Conservation (phyloP, 768 basidiomycete species). For the Trametes maxima region DNA sequence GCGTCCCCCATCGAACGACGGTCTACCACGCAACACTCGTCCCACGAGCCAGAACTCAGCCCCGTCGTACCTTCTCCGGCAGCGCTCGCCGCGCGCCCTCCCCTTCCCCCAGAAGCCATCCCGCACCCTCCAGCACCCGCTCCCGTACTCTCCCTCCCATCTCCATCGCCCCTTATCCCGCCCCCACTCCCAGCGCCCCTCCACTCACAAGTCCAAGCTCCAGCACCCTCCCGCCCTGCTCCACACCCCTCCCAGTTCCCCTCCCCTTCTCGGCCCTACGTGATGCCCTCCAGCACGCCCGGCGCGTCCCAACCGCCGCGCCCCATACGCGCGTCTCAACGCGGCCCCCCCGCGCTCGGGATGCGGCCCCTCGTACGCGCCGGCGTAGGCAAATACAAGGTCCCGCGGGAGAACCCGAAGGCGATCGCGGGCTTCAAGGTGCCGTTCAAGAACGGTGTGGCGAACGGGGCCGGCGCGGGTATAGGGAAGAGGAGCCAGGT, state of each 20-base stretch:
- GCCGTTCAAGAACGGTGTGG: slow-evolving; percentile 7
- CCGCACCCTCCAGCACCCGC: neutral
- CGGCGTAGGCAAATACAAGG: neutral
- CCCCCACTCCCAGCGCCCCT: neutral
- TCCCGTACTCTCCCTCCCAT: neutral
- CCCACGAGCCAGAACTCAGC: neutral
- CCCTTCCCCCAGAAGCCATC: neutral
- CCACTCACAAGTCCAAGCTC: neutral
- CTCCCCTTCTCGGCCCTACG: slow-evolving; percentile 7
- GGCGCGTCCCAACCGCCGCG: neutral
- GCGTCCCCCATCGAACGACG: neutral
- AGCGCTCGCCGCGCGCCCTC: neutral
- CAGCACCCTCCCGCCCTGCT: neutral
- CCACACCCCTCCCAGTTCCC: neutral
- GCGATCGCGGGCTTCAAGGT: neutral
- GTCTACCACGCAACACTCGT: neutral
- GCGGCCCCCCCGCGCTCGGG: slow-evolving; percentile 2
- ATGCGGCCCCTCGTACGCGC: neutral
- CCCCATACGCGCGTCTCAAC: neutral
- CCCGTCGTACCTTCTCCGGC: slow-evolving; percentile 1
- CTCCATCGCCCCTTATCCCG: neutral
- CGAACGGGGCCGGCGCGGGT: too few species aligned
- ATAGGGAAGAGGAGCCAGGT: too few species aligned
- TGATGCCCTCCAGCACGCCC: neutral
- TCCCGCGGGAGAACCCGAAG: slow-evolving; percentile 1